These are phyloP conservation scores for Epichloe festucae DNA, from an alignment of 2,329 filamentous ascomycete species.

Conservation along the genomic window DNA sequence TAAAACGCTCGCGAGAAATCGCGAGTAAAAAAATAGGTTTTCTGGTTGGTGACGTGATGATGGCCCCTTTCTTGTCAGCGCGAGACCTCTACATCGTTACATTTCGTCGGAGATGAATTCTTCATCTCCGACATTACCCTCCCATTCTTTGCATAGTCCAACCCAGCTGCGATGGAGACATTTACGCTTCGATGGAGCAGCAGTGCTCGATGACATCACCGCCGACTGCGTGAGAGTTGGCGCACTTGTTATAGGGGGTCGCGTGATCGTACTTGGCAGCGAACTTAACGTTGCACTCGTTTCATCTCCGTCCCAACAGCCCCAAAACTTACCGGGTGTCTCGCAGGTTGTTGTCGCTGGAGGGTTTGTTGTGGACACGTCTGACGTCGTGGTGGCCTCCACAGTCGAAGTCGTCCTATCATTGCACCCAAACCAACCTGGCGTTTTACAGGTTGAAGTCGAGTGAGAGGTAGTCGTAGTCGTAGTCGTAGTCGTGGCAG, in stretches of 20 bases:
- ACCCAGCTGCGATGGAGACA: conserved; percentile 28
- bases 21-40: no score
- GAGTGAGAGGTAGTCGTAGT: conserved; percentile 28
- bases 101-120: conserved; percentile 21
- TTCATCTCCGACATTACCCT: conserved; percentile 9
- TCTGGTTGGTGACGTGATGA: no score
- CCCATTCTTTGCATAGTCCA: conserved; percentile 28
- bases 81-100: conserved; percentile 5
- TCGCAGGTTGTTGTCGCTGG: conserved; percentile 28
- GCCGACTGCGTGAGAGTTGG: conserved; percentile 18
- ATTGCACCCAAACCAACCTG: conserved; percentile 56
- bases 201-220: conserved; percentile 13
- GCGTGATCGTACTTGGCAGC: neutral
- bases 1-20: no score
- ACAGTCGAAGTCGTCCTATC: conserved; percentile 25
- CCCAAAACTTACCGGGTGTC: conserved; percentile 44
- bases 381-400: conserved; percentile 18
- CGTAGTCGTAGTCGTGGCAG: conserved; percentile 20
- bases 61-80: no score
- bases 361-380: conserved; percentile 11
- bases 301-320: conserved; percentile 33
- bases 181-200: conserved; percentile 13
- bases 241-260: conserved; percentile 17
- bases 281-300: conserved; percentile 12
- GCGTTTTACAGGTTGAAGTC: conserved; percentile 46